These are phyloP conservation scores for Flaveria floridana DNA, from an alignment of 140 eudicot genomes.

Conservation along the genomic window DNA sequence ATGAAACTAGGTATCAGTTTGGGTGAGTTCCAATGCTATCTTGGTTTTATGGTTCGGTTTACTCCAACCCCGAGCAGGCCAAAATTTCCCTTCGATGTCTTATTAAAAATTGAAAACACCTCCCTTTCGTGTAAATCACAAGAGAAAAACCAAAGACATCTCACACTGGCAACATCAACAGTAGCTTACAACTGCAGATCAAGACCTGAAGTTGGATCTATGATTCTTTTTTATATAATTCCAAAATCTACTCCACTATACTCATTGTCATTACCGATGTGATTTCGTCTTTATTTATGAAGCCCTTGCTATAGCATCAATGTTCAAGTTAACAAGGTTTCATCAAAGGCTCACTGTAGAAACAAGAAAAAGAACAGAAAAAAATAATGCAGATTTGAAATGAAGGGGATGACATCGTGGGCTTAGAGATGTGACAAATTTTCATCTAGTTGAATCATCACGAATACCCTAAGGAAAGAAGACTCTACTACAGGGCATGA, in stretches of 20 bases:
- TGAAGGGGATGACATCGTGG: not conserved
- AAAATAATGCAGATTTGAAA: not conserved
- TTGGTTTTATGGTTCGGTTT: not conserved
- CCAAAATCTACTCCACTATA: not conserved
- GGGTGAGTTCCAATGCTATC: not conserved
- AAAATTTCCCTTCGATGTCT: not conserved
- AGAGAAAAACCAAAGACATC: not conserved
- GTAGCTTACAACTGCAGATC: not conserved
- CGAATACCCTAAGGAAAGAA: not conserved
- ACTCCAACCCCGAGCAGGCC: not conserved
- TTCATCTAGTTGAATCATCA: conserved; percentile 4
- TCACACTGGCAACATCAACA: not conserved
- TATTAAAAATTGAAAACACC: not conserved
- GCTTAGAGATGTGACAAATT: not conserved
- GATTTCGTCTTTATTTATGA: not conserved
- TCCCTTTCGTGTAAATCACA: conserved; percentile 8
- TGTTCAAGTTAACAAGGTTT: not conserved
- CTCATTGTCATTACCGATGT: not conserved
- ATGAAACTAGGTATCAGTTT: not conserved
- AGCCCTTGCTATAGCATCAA: not conserved
- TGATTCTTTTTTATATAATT: too few species aligned
- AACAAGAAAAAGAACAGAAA: not conserved
- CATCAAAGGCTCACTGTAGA: not conserved
- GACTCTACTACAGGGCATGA: not conserved
- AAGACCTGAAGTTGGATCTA: not conserved